phyloP scores from a whole-genome alignment of 1,284 basidiomycete genomes.

The Retiboletus flavoniger region DNA sequence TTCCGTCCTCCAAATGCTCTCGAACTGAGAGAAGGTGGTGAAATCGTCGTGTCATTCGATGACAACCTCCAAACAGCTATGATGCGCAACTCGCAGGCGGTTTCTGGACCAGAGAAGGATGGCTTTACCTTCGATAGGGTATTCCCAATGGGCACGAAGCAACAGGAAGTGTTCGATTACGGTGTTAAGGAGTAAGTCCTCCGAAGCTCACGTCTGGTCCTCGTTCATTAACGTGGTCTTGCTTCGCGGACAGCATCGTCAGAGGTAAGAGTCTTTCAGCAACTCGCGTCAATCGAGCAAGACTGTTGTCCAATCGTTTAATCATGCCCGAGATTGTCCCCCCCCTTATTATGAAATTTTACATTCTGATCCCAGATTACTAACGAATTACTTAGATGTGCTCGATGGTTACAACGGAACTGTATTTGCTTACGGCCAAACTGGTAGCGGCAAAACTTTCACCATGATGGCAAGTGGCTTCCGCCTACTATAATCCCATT shows the following conservation, averaged over 20 bases:
- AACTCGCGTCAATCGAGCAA: slow-evolving; percentile 1
- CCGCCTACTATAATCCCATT: slow-evolving; percentile 4
- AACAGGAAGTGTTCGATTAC: slow-evolving; percentile 97
- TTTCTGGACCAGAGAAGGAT: slow-evolving; percentile 79
- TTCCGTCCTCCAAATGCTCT: slow-evolving; percentile 96
- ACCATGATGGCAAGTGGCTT: slow-evolving; percentile 84
- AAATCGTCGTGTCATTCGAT: slow-evolving; percentile 89
- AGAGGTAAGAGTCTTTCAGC: slow-evolving; percentile 52
- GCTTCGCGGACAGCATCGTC: slow-evolving; percentile 57
- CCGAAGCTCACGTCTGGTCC: slow-evolving; percentile 14
- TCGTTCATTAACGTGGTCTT: slow-evolving; percentile 14
- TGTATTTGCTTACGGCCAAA: slow-evolving; percentile 98
- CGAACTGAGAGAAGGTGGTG: slow-evolving; percentile 86
- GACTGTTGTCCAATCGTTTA: not conserved
- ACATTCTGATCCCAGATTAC: slow-evolving; percentile 13
- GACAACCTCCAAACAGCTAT: slow-evolving; percentile 83
- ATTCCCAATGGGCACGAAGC: slow-evolving; percentile 90
- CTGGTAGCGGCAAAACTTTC: slow-evolving; percentile 95
- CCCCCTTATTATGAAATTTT: slow-evolving; percentile 3
- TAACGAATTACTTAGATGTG: slow-evolving; percentile 67
- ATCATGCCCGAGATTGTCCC: slow-evolving; percentile 3
- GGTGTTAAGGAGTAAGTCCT: slow-evolving; percentile 89
- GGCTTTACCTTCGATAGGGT: slow-evolving; percentile 98
- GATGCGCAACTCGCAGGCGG: slow-evolving; percentile 65
- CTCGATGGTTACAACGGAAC: slow-evolving; percentile 99